Conservation (phyloP, 805 yeast genomes). For the Debaryomyces prosopidis region DNA sequence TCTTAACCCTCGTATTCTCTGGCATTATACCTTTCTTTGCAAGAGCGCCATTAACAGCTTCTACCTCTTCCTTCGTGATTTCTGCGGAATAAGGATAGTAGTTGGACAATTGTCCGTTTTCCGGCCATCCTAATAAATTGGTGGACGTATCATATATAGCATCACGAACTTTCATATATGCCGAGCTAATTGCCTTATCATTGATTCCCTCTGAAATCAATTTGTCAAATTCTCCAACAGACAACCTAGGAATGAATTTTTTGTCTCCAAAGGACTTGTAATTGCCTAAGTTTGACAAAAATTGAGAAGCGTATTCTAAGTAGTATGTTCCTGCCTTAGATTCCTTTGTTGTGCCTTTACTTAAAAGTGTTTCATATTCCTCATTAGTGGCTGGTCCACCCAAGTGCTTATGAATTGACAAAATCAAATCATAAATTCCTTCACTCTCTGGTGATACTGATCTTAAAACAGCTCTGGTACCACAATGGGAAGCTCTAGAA, state of each 20-base stretch:
- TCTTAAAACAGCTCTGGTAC: conserved; percentile 75
- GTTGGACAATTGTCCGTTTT: conserved; percentile 70
- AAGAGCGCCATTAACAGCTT: conserved; percentile 63
- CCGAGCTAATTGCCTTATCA: conserved; percentile 28
- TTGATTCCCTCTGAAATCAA: conserved; percentile 45
- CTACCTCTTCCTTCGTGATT: conserved; percentile 61
- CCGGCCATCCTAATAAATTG: conserved; percentile 72
- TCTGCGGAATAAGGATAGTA: conserved; percentile 56
- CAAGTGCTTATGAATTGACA: conserved; percentile 54
- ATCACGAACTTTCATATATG: conserved; percentile 44
- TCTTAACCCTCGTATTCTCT: conserved; percentile 76
- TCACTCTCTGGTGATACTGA: conserved; percentile 86
- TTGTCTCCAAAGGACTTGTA: conserved; percentile 87
- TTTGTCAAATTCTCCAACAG: conserved; percentile 46
- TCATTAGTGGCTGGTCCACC: conserved; percentile 43
- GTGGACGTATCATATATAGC: conserved; percentile 54
- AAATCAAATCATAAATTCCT: conserved; percentile 66
- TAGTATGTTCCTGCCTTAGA: conserved; percentile 42
- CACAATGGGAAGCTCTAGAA: conserved; percentile 81
- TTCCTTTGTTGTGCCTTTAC: conserved; percentile 25
- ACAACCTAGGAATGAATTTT: conserved; percentile 73
- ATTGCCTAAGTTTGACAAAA: conserved; percentile 72
- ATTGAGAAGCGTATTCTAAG: conserved; percentile 75
- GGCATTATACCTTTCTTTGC: conserved; percentile 67
- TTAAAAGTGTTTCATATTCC: conserved; percentile 38